phyloP scores from a whole-genome alignment of 2,329 filamentous ascomycete species.

The Teratosphaeria gauchensis region DNA sequence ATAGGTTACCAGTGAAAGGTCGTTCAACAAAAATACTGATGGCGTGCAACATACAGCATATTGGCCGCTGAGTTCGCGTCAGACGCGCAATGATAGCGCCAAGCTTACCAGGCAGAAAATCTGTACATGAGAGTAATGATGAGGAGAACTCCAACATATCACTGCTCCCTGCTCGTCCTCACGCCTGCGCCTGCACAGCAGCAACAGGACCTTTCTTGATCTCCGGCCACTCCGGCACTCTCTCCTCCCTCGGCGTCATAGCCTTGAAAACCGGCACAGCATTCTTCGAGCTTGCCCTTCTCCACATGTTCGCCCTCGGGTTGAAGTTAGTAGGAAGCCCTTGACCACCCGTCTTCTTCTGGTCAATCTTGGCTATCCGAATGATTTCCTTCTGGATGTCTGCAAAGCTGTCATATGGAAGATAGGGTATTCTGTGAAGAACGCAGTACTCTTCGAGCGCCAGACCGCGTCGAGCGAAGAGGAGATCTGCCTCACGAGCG shows the following conservation, averaged over 20 bases:
- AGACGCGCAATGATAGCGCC: too few relatives aligned
- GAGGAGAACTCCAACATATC: too few relatives aligned
- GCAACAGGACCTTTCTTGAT: not conserved
- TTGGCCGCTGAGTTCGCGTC: too few relatives aligned
- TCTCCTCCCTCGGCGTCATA: constrained; percentile 48
- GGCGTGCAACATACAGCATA: too few relatives aligned
- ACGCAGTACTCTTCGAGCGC: constrained; percentile 57
- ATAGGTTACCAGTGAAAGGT: too few relatives aligned
- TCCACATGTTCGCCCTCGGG: constrained; percentile 47
- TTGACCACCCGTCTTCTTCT: constrained; percentile 49
- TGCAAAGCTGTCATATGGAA: constrained; percentile 56
- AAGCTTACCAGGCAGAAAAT: too few relatives aligned
- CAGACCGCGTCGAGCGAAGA: constrained; percentile 57
- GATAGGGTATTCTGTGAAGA: constrained; percentile 51
- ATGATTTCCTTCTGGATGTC: constrained; percentile 54
- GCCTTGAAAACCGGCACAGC: constrained; percentile 43
- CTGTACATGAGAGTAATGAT: too few relatives aligned
- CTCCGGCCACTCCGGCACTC: constrained; percentile 55
- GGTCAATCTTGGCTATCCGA: constrained; percentile 49
- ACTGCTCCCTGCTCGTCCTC: not conserved
- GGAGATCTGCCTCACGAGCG: constrained; percentile 55
- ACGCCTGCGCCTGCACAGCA: not conserved
- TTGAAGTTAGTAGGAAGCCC: constrained; percentile 45
- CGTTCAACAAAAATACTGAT: too few relatives aligned
- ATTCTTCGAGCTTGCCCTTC: constrained; percentile 50